Evolutionary conservation across 306 rosid species (phyloP), one percentile per base, ranked within the genome.

Genomic region (Lathyrus sativus): DNA sequence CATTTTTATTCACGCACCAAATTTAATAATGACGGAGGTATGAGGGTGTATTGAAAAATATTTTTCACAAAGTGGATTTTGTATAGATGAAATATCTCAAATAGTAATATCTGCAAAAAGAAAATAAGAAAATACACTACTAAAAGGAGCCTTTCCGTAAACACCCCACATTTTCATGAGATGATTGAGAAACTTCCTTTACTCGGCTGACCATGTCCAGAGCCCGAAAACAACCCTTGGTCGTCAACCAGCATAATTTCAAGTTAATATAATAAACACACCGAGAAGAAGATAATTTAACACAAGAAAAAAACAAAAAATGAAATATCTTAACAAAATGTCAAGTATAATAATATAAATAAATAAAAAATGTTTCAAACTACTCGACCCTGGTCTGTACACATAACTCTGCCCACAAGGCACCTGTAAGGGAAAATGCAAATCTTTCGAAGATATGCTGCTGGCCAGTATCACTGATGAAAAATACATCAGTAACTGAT

Each of bases 321-420:
- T 6, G 42, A 54, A 39, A 65, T 13, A 48, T 46, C 8, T 35
- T 6, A 59, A 67, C 53, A 50, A 37, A 24, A 15, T 14, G 44
- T 28, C 35, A 48, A 41, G 31, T 60, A 54, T 73, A 60, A 60
- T 41, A 50, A 60, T 41, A 50, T 59, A 17, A 70, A 43, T 38
- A 17, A 53, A 53, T 53, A 53, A 28, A 60, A 50, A 12, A 15
- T 43, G 44, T 29, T 74, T 50, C 64, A 14, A 68, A 68, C 62
- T 54, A 63, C 55, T 38, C 19, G 48, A 15, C 45, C 67, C 57
- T 12, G 71, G 71, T 82, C 73, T 82, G 76, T 78, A 82, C 70
- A 78, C 61, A 43, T 35, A 73, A 56, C 74, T n/a, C 74, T n/a
- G 61, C 37, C 60, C 60, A 57, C 49, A 64, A 37, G 71, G 19